Percentiles rank a stretch among this genome's conserved stretches.
These are phyloP conservation scores for Didymosphaeria variabile DNA, from an alignment of 2,329 filamentous ascomycete species.

Conservation along the genomic window DNA sequence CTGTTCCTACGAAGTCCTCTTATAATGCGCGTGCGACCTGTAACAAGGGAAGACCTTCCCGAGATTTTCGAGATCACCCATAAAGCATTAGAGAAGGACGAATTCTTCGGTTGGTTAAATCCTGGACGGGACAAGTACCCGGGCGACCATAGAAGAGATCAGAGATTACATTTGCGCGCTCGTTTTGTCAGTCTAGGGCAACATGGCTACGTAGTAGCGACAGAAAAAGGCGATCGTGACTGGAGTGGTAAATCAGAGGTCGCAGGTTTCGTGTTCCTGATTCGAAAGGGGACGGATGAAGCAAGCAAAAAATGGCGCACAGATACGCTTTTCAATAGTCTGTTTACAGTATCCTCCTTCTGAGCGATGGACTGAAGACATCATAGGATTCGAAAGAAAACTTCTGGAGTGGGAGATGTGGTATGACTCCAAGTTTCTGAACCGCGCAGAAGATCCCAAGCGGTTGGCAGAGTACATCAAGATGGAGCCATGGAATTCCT, in stretches of 20 bases:
- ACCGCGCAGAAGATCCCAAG: conserved; percentile 22
- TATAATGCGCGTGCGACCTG: conserved; percentile 27
- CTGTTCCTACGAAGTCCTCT: not conserved
- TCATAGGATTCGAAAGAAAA: conserved; percentile 29
- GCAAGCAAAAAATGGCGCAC: conserved; percentile 22
- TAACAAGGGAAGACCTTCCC: conserved; percentile 27
- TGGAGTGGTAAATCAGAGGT: conserved; percentile 28
- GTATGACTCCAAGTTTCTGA: conserved; percentile 27
- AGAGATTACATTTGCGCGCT: conserved; percentile 22
- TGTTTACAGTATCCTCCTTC: conserved; percentile 1
- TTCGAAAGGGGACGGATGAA: conserved; percentile 22
- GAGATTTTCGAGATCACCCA: conserved; percentile 19
- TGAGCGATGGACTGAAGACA: not conserved
- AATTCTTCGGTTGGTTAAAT: conserved; percentile 29
- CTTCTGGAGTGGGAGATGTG: conserved; percentile 30
- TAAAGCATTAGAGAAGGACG: conserved; percentile 26
- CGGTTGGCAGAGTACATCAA: conserved; percentile 12
- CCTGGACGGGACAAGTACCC: conserved; percentile 28
- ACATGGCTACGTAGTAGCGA: conserved; percentile 29
- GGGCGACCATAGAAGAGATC: conserved; percentile 25
- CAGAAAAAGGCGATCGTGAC: conserved; percentile 24
- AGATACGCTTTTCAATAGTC: conserved; percentile 27
- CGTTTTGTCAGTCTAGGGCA: conserved; percentile 26
- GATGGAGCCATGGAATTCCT: conserved; percentile 11
- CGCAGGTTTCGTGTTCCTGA: conserved; percentile 27